Evolutionary conservation across 805 yeast species (phyloP), one percentile per base, ranked within the genome.

Genomic region (Wickerhamomyces canadensis): DNA sequence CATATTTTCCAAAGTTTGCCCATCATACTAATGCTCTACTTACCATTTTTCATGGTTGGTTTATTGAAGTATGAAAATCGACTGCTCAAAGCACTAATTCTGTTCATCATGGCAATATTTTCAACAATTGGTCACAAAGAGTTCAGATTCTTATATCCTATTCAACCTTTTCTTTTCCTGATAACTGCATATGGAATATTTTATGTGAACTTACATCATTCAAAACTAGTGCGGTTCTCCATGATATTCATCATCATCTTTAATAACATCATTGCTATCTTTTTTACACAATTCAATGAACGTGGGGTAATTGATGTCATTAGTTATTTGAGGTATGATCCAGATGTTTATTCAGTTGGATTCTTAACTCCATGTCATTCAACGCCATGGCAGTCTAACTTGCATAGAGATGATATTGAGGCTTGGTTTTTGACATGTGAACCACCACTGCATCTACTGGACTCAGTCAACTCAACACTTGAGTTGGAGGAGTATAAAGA

Each of bases 331-430:
- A 68, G 78, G 28, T 42, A 59, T 17, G 55, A 65, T 24, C 50
- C 61, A 4, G 48, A 54, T 4, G 68, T 75, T 9, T 43, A 59
- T 8, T 69, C 83, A 2, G 61, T 89, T 21, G 95, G 96, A 0
- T 85, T 93, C 48, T 58, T 93, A 13, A 87, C 89, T 54, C 98
- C 99, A 0, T 93, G 99, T 52, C 99, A 93, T 58, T 89, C 98
- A 0, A 91, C 97, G 0, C 99, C 98, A 3, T 84, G 93, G 79
- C 96, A 87, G 54, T 76, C 93, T 19, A 78, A 83, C 54, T 60
- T 93, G 28, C 95, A 89, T 52, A 62, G 84, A 17, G 57, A 64
- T 9, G 70, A 67, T 19, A 53, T 72, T 4, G 48, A 55, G 1
- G 70, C 79, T 1, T 84, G 96, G 95, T 80, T 81, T 37, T 64